These are phyloP conservation scores for Herpetomonas tarakana DNA, from an alignment of 208 protist species.

Conservation along the genomic window DNA sequence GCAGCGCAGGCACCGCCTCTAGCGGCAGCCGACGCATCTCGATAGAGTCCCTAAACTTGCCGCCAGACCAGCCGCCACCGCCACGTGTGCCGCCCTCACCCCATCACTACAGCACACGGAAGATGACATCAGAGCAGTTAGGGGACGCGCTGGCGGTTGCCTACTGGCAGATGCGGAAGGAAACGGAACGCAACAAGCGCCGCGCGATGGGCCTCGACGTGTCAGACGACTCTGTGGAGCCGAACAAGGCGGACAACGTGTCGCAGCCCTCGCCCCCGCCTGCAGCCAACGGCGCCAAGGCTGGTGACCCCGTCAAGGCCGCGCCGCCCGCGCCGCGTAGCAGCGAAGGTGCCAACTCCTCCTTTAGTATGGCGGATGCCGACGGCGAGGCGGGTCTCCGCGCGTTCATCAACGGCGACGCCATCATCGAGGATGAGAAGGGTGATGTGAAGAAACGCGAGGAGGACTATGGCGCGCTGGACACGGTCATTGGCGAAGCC, in stretches of 20 bases:
- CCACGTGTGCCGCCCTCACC: conserved; percentile 25
- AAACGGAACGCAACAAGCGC: conserved; percentile 80
- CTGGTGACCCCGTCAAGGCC: too few relatives aligned
- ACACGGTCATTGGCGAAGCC: conserved; percentile 65
- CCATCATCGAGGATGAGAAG: conserved; percentile 22
- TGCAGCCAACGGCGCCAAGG: conserved; percentile 1
- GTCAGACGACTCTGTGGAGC: not conserved
- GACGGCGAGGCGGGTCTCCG: conserved; percentile 56
- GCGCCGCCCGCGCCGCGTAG: not conserved
- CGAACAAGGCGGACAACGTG: not conserved
- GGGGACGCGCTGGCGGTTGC: conserved; percentile 66
- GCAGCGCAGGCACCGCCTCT: not conserved
- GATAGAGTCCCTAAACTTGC: not conserved
- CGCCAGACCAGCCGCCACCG: conserved; percentile 33
- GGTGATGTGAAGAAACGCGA: conserved; percentile 29
- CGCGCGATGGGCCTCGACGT: conserved; percentile 50
- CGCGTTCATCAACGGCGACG: conserved; percentile 61
- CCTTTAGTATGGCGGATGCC: conserved; percentile 9
- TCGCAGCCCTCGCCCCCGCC: not conserved
- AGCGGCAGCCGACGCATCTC: not conserved
- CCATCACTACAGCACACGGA: conserved; percentile 32
- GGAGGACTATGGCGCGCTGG: conserved; percentile 67
- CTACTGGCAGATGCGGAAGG: conserved; percentile 89
- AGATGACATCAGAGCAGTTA: conserved; percentile 50
- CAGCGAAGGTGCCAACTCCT: not conserved